Evolutionary conservation across 2,329 filamentous ascomycete species (phyloP).

Genomic region (Cercospora berteroae): DNA sequence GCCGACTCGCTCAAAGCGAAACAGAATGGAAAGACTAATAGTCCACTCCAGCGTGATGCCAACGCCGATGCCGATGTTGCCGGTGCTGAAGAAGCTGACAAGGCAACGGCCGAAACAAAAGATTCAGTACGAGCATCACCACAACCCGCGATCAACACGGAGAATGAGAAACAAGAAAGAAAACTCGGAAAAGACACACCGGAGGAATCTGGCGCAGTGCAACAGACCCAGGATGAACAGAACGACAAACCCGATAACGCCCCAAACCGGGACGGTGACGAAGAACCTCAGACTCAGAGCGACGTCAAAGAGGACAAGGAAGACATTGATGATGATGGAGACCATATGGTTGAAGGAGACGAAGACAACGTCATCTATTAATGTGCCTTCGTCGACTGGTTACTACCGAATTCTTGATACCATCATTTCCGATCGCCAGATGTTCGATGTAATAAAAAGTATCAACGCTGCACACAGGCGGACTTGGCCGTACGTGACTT

Average conservation of each 20-base stretch:
- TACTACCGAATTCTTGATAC: background rate
- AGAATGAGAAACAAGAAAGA: background rate
- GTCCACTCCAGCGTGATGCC: background rate
- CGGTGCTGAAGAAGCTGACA: background rate
- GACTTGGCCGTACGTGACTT: background rate
- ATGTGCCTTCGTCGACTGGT: slow-evolving; percentile 25
- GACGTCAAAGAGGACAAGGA: slow-evolving; percentile 48
- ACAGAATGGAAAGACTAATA: background rate
- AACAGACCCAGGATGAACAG: slow-evolving; percentile 5
- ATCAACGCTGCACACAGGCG: background rate
- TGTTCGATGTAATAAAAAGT: too few relatives aligned
- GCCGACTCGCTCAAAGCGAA: background rate
- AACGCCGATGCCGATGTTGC: background rate
- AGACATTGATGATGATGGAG: slow-evolving; percentile 56
- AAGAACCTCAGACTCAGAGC: slow-evolving; percentile 15
- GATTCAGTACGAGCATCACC: background rate
- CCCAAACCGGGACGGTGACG: slow-evolving; percentile 22
- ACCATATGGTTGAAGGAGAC: slow-evolving; percentile 77
- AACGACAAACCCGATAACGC: slow-evolving; percentile 9
- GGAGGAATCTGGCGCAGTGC: background rate
- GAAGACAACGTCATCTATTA: slow-evolving; percentile 92
- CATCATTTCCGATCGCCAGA: background rate
- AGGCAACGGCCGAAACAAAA: background rate
- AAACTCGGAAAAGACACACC: background rate
- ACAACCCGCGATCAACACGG: background rate